Percentiles rank a stretch among this genome's conserved stretches.
These are phyloP conservation scores for Bipolaris gigantea DNA, from an alignment of 2,329 filamentous ascomycete genomes.

Conservation along the genomic window DNA sequence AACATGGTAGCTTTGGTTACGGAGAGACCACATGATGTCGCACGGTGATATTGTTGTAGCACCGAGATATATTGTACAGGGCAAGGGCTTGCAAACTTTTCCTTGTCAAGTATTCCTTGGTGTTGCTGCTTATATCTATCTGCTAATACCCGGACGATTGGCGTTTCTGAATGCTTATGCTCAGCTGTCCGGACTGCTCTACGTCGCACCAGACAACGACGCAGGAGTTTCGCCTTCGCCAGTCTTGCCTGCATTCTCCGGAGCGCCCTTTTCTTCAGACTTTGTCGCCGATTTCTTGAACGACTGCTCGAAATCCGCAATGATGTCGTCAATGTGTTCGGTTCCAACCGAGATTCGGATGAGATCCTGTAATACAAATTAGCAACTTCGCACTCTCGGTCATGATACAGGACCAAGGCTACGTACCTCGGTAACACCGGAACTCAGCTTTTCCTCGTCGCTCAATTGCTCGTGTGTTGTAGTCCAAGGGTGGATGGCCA, in stretches of 20 bases:
- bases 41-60: background rate
- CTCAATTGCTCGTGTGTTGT: slow-evolving; percentile 92
- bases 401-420: background rate
- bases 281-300: slow-evolving; percentile 64
- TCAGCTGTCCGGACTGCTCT: background rate
- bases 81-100: no score
- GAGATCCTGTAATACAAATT: slow-evolving; percentile 62
- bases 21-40: background rate
- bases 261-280: slow-evolving; percentile 42
- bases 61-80: background rate
- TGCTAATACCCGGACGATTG: background rate
- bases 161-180: background rate
- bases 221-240: slow-evolving; percentile 29
- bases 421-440: slow-evolving; percentile 75
- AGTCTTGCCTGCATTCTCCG: slow-evolving; percentile 38
- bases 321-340: slow-evolving; percentile 97
- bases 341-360: slow-evolving; percentile 95
- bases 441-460: slow-evolving; percentile 76
- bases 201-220: slow-evolving; percentile 38
- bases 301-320: slow-evolving; percentile 90
- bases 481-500: slow-evolving; percentile 93
- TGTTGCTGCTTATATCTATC: background rate
- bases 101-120: background rate
- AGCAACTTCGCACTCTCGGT: background rate
- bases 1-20: background rate